phyloP scores from a whole-genome alignment of 441 rosid species.

The Pelargonium citronellum region DNA sequence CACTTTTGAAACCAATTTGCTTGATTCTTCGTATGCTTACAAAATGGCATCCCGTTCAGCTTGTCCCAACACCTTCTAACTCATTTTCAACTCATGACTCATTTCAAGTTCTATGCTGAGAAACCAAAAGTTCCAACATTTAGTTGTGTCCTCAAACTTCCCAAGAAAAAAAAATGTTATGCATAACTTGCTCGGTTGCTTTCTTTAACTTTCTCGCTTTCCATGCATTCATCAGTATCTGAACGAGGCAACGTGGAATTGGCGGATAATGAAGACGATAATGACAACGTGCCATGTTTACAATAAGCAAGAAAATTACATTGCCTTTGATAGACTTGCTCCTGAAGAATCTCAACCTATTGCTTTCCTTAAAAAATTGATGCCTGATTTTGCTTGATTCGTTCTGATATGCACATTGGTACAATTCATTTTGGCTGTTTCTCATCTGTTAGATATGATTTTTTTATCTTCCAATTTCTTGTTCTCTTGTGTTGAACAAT shows the following conservation, averaged over 20 bases:
- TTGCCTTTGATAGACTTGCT: slow-evolving; percentile 59
- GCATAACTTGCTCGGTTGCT: too few species aligned
- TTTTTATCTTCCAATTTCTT: slow-evolving; percentile 12
- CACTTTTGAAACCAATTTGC: too few species aligned
- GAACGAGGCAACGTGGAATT: slow-evolving; percentile 80
- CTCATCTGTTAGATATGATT: slow-evolving; percentile 23
- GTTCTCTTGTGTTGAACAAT: not conserved
- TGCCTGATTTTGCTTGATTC: slow-evolving; percentile 67
- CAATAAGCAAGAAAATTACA: slow-evolving; percentile 54
- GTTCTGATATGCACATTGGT: slow-evolving; percentile 3
- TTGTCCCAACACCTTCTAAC: too few species aligned
- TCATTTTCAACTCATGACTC: too few species aligned
- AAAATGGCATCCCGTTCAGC: too few species aligned
- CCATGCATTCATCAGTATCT: slow-evolving; percentile 45
- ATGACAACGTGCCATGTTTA: slow-evolving; percentile 82
- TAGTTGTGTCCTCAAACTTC: too few species aligned
- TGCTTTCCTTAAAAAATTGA: slow-evolving; percentile 58
- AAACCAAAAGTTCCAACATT: too few species aligned
- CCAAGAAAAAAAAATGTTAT: too few species aligned
- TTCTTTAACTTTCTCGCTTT: not conserved
- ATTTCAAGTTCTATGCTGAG: too few species aligned
- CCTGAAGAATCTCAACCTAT: slow-evolving; percentile 64
- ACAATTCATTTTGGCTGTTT: slow-evolving; percentile 11
- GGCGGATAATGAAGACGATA: slow-evolving; percentile 88
- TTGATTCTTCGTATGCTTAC: too few species aligned